phyloP scores from a whole-genome alignment of 163 green algal species.

The Volvox carteri region DNA sequence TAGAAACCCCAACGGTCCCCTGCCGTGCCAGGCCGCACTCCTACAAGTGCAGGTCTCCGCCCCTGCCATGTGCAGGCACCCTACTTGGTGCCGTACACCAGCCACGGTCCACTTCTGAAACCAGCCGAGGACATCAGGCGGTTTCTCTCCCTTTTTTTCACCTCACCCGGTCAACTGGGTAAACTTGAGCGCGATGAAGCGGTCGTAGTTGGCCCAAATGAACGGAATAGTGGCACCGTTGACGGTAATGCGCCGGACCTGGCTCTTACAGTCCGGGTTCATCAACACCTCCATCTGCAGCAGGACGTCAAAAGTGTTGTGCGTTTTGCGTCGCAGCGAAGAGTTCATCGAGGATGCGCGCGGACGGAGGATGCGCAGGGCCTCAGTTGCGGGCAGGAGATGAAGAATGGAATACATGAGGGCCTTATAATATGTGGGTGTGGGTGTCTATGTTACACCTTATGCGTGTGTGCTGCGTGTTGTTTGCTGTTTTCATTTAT shows the following conservation, averaged over 20 bases:
- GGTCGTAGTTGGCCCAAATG: slow-evolving; percentile 30
- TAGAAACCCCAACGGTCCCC: not conserved
- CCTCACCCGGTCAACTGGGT: slow-evolving; percentile 15
- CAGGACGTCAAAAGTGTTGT: not conserved
- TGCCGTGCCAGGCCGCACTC: not conserved
- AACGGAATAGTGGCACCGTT: not conserved
- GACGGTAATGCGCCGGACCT: slow-evolving; percentile 7
- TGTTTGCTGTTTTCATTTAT: no score
- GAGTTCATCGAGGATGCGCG: no score
- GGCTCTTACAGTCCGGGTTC: not conserved
- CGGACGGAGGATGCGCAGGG: no score
- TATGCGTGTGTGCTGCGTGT: no score
- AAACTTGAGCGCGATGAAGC: slow-evolving; percentile 33
- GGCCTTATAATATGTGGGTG: no score
- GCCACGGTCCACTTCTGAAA: not conserved
- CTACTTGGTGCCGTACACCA: not conserved
- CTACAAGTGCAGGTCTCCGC: not conserved
- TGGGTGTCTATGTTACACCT: no score
- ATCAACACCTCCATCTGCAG: slow-evolving; percentile 33
- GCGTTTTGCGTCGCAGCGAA: no score
- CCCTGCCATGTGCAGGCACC: not conserved
- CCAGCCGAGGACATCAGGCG: not conserved
- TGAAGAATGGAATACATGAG: no score
- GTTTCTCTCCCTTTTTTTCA: not conserved
- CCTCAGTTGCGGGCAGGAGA: no score